Conservation (phyloP, 192 early-diverging fungal species). For the Haplosporangium gracile region DNA sequence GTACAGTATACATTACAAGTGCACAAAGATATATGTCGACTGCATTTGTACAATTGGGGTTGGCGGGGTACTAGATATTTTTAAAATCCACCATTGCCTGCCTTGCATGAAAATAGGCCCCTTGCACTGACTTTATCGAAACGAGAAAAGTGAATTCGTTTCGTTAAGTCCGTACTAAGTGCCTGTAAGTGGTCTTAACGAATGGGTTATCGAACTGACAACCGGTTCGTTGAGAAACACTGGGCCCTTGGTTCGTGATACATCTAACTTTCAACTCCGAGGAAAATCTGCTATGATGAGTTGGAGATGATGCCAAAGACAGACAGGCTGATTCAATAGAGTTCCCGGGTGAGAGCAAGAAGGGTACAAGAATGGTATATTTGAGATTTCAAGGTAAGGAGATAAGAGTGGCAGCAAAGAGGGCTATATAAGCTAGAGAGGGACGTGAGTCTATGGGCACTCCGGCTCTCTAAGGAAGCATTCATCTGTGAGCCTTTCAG, state of each 20-base stretch:
- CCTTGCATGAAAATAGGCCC: neutral
- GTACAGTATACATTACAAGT: neutral
- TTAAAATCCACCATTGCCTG: neutral
- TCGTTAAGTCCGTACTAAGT: neutral
- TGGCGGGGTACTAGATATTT: neutral
- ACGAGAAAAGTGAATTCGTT: neutral
- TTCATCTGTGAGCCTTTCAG: neutral
- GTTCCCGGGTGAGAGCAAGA: neutral
- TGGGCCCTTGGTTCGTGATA: neutral
- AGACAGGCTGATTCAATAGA: neutral
- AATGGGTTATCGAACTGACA: neutral
- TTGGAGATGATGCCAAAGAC: neutral
- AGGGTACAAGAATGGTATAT: neutral
- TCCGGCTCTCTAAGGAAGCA: neutral
- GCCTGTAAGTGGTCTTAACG: neutral
- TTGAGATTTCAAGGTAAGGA: conserved; percentile 2
- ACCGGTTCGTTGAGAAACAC: conserved; percentile 1
- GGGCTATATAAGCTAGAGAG: neutral
- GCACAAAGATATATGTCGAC: neutral
- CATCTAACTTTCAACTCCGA: conserved; percentile 1
- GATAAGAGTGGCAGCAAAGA: conserved; percentile 4
- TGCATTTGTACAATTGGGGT: neutral
- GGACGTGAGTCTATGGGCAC: neutral
- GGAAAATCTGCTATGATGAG: conserved; percentile 3
- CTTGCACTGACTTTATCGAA: neutral